phyloP scores from a whole-genome alignment of 139 green algal species.

The Spirogloea muscicola region DNA sequence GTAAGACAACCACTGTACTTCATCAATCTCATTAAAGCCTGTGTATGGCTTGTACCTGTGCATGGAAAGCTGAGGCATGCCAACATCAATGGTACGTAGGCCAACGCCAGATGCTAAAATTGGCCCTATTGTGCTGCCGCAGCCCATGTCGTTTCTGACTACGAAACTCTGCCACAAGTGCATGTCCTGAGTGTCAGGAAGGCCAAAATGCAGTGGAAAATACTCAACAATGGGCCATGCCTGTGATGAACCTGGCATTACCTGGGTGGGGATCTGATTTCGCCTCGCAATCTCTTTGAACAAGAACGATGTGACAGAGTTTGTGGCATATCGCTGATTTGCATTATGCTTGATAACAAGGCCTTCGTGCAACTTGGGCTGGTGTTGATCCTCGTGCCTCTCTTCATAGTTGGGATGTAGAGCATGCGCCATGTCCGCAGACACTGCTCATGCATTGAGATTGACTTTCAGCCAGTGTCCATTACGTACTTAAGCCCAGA shows the following conservation, averaged over 20 bases:
- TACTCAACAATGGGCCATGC: background rate
- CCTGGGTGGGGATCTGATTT: conserved; percentile 65
- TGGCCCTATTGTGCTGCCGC: conserved; percentile 94
- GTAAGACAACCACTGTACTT: too few relatives aligned
- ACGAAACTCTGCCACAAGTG: conserved; percentile 64
- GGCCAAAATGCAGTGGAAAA: background rate
- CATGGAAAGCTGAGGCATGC: conserved; percentile 78
- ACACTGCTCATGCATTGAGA: too few relatives aligned
- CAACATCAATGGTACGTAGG: conserved; percentile 88
- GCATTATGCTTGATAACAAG: conserved; percentile 93
- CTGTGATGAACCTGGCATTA: background rate
- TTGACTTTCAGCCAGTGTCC: too few relatives aligned
- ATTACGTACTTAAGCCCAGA: too few relatives aligned
- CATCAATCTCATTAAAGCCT: too few relatives aligned
- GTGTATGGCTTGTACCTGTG: too few relatives aligned
- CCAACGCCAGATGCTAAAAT: conserved; percentile 78
- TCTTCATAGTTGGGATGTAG: conserved; percentile 88
- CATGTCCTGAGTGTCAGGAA: background rate
- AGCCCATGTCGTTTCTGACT: conserved; percentile 94
- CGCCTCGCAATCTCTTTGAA: conserved; percentile 73
- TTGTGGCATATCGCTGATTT: conserved; percentile 95
- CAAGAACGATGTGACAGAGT: conserved; percentile 70
- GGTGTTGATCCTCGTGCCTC: conserved; percentile 53
- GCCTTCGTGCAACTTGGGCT: conserved; percentile 60
- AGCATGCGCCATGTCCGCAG: conserved; percentile 94